Evolutionary conservation across 2,329 filamentous ascomycete species (phyloP).

Genomic region (Calonectria pseudoreteaudii): DNA sequence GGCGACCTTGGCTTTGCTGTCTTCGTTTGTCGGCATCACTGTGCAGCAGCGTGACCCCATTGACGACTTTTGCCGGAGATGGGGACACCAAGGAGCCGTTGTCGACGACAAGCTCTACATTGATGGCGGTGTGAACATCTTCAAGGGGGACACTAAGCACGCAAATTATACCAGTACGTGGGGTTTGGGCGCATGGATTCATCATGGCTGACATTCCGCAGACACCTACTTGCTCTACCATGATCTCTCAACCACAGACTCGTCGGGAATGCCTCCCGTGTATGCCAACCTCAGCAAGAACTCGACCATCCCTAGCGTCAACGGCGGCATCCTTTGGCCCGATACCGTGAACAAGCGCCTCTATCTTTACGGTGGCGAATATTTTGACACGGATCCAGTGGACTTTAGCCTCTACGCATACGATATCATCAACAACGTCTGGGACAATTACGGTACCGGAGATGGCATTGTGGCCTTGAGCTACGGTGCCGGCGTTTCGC

Average conservation of each 20-base stretch:
- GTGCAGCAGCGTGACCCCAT: slow-evolving; percentile 62
- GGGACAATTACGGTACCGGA: slow-evolving; percentile 60
- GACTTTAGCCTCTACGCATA: slow-evolving; percentile 66
- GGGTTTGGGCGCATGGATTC: neutral
- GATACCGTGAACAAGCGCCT: slow-evolving; percentile 73
- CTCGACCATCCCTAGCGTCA: slow-evolving; percentile 61
- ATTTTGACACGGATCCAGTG: slow-evolving; percentile 58
- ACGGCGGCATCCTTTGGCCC: slow-evolving; percentile 65
- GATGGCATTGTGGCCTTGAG: slow-evolving; percentile 59
- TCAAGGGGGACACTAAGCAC: slow-evolving; percentile 60
- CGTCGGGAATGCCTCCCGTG: slow-evolving; percentile 62
- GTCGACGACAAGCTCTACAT: slow-evolving; percentile 72
- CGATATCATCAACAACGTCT: slow-evolving; percentile 67
- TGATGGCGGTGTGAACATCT: slow-evolving; percentile 70
- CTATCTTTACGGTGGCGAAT: slow-evolving; percentile 73
- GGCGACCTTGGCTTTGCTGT: slow-evolving; percentile 33
- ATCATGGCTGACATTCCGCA: neutral
- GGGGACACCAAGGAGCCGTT: slow-evolving; percentile 70
- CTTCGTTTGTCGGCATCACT: slow-evolving; percentile 30
- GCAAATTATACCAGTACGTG: slow-evolving; percentile 68
- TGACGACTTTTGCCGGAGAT: slow-evolving; percentile 64
- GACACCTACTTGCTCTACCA: slow-evolving; percentile 61
- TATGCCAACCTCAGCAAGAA: slow-evolving; percentile 71
- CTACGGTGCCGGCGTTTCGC: slow-evolving; percentile 67
- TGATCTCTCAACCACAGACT: slow-evolving; percentile 61